A percentile compares a stretch with the other conserved stretches of the same genome.
Conservation (phyloP, 805 yeast genomes). For the Lipomyces yamanashiensis region DNA sequence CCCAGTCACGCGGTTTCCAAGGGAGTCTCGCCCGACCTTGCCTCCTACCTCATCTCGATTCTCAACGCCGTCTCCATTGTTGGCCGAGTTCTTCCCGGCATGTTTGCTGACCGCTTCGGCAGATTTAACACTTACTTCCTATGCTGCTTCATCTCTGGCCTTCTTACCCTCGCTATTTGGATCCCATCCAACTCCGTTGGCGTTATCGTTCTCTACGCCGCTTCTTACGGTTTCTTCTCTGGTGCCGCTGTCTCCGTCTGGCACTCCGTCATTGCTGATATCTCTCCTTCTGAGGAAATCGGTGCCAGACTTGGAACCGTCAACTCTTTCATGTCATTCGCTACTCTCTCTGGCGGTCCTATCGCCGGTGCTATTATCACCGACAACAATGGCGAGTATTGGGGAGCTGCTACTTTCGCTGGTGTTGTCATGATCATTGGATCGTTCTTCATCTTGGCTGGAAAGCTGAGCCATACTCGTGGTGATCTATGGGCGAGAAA, state of each 20-base stretch:
- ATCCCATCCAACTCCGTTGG: conserved; percentile 42
- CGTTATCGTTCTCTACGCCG: conserved; percentile 41
- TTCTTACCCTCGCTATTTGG: conserved; percentile 47
- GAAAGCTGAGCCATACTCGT: conserved; percentile 12
- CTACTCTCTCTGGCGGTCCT: conserved; percentile 44
- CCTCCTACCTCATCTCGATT: conserved; percentile 43
- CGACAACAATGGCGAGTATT: conserved; percentile 30
- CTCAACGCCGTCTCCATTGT: conserved; percentile 48
- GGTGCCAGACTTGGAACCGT: conserved; percentile 62
- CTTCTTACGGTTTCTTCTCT: conserved; percentile 43
- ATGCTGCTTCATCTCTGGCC: conserved; percentile 38
- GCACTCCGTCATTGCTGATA: conserved; percentile 43
- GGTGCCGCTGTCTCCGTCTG: conserved; percentile 46
- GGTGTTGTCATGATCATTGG: conserved; percentile 29
- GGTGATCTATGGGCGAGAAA: conserved; percentile 12
- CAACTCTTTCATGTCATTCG: conserved; percentile 60
- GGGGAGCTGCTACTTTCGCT: conserved; percentile 36
- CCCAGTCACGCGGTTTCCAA: conserved; percentile 41
- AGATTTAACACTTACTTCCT: conserved; percentile 50
- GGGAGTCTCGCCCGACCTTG: conserved; percentile 35
- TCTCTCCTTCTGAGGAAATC: conserved; percentile 39
- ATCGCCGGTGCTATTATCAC: conserved; percentile 42
- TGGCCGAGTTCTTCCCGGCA: conserved; percentile 58
- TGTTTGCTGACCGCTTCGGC: conserved; percentile 55
- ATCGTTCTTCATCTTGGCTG: conserved; percentile 13